A percentile compares a stretch with the other conserved stretches of the same genome.
phyloP scores from a whole-genome alignment of 2,329 filamentous ascomycete genomes.

The Trichocomaceae sp. region DNA sequence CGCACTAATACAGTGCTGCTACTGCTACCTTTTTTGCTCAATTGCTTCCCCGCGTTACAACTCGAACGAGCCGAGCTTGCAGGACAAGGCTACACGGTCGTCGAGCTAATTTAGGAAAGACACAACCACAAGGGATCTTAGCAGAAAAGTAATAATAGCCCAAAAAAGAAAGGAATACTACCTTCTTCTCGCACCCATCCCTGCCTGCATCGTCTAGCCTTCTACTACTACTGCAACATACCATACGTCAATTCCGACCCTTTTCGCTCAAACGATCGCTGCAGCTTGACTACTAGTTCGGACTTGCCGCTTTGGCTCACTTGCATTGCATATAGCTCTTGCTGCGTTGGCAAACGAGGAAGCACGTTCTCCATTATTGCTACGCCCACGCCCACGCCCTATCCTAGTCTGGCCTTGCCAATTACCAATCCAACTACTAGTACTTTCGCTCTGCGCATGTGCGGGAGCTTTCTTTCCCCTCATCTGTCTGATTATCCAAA shows the following conservation, averaged over 20 bases:
- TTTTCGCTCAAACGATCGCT: constrained; percentile 11
- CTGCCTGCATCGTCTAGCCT: constrained; percentile 1
- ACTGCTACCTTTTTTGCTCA: background rate
- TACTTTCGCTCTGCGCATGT: background rate
- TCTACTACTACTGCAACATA: constrained; percentile 2
- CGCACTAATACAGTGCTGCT: background rate
- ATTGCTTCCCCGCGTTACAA: constrained; percentile 5
- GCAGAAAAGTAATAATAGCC: background rate
- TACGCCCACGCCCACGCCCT: background rate
- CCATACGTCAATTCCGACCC: background rate
- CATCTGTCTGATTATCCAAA: background rate
- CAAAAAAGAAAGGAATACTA: constrained; percentile 8
- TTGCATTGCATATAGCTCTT: constrained; percentile 11
- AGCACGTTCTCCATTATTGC: constrained; percentile 1
- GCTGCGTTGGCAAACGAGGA: constrained; percentile 14
- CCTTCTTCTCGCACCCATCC: constrained; percentile 5
- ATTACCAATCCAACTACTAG: background rate
- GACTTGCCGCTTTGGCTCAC: constrained; percentile 16
- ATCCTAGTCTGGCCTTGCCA: background rate
- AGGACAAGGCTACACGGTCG: constrained; percentile 7
- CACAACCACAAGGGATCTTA: background rate
- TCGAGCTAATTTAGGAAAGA: constrained; percentile 6
- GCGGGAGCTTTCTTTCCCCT: background rate
- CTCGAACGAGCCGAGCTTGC: constrained; percentile 11
- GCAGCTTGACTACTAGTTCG: constrained; percentile 8